These are phyloP conservation scores for Capsaspora owczarzaki DNA, from an alignment of 78 protist species.

Conservation along the genomic window DNA sequence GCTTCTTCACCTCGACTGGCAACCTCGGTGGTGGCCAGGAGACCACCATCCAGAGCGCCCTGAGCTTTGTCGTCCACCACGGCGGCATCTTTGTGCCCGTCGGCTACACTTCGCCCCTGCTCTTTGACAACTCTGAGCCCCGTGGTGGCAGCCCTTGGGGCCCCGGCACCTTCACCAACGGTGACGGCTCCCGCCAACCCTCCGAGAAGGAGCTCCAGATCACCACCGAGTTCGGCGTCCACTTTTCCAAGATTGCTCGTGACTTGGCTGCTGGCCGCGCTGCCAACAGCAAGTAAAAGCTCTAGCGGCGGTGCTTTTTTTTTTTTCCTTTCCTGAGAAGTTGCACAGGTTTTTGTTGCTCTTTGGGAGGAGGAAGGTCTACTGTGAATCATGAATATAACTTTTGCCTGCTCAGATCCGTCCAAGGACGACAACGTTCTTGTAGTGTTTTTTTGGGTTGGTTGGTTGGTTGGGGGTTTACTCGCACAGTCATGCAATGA, in stretches of 20 bases:
- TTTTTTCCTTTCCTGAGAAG: too few species aligned
- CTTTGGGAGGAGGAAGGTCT: too few species aligned
- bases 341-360: too few species aligned
- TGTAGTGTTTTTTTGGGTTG: too few species aligned
- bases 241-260: conserved; percentile 8
- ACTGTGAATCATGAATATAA: too few species aligned
- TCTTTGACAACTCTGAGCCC: conserved; percentile 7
- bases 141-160: conserved; percentile 49
- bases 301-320: too few species aligned
- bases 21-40: conserved; percentile 41
- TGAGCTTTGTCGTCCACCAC: conserved; percentile 16
- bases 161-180: conserved; percentile 44
- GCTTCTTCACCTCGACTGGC: conserved; percentile 29
- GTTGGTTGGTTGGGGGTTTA: too few species aligned
- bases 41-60: conserved; percentile 18
- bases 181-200: conserved; percentile 45
- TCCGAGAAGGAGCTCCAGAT: conserved; percentile 34
- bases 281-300: too few species aligned
- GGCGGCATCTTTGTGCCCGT: conserved; percentile 15
- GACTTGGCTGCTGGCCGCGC: too few species aligned
- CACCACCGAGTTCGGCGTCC: conserved; percentile 5
- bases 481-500: too few species aligned
- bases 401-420: too few species aligned
- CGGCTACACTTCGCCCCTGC: conserved; percentile 27
- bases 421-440: too few species aligned